Evolutionary conservation across 1,139 yeast species (phyloP).

Genomic region (Yamadazyma oceani): DNA sequence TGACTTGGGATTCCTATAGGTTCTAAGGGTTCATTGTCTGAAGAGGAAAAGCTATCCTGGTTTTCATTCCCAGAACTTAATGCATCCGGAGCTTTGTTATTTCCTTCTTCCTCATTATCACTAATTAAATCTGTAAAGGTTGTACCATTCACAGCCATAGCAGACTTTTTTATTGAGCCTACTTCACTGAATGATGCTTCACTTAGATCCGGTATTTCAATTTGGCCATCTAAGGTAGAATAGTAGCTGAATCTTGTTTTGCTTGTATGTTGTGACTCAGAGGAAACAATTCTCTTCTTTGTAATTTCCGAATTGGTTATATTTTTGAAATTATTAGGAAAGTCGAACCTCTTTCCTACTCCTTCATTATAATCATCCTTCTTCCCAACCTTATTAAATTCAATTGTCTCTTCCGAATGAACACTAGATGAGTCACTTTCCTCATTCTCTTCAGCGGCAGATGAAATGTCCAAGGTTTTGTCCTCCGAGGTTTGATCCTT

Average conservation of each 20-base stretch:
- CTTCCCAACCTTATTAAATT: slow-evolving; percentile 8
- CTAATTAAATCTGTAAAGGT: slow-evolving; percentile 30
- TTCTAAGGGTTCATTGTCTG: slow-evolving; percentile 22
- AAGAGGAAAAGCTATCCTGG: slow-evolving; percentile 5
- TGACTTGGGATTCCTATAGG: slow-evolving; percentile 39
- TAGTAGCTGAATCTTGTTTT: slow-evolving; percentile 26
- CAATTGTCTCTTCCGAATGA: slow-evolving; percentile 12
- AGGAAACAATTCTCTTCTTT: slow-evolving; percentile 17
- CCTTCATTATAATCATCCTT: slow-evolving; percentile 32
- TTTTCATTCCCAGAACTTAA: neutral
- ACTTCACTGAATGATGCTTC: slow-evolving; percentile 24
- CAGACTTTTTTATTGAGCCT: slow-evolving; percentile 21
- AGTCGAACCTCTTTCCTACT: slow-evolving; percentile 35
- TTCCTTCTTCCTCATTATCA: slow-evolving; percentile 14
- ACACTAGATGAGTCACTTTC: neutral
- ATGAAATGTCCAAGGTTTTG: neutral
- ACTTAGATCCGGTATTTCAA: slow-evolving; percentile 44
- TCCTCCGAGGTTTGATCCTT: neutral
- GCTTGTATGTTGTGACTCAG: slow-evolving; percentile 17
- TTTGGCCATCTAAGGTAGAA: slow-evolving; percentile 35
- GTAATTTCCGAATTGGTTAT: slow-evolving; percentile 33
- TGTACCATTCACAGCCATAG: slow-evolving; percentile 27
- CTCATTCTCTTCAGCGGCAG: neutral
- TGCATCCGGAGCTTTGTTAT: too few species aligned
- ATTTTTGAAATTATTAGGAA: slow-evolving; percentile 38